Base-by-base conservation (phyloP, 2,329 filamentous ascomycete genomes). In the Cladophialophora yegresii region DNA sequence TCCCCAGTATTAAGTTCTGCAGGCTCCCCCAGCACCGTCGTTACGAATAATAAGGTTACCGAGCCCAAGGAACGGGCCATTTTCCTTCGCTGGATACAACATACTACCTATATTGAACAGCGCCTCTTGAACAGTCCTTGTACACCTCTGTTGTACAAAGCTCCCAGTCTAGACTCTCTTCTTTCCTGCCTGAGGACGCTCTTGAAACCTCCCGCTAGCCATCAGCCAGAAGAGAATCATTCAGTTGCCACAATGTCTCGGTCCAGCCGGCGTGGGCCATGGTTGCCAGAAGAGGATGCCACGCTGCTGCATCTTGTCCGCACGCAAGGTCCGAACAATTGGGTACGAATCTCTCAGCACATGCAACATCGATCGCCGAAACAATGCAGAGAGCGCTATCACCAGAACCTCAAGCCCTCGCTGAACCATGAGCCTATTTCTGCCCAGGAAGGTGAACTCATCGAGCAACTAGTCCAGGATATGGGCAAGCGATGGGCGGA, bases 401-500 rank as follows among this genome's bases (percentile, higher is more conserved):
- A 96, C 75, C 93, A 98, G 74, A 96, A 97, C 76, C 83, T 98
- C 53, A 96, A 92, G 76, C 88, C 89, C 1, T 80, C 82, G 1
- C 80, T 93, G 43, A 90, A 89, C 75, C 89, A 91, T 72, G 84
- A 87, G 20, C 89, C 90, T 62, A 92, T 93, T 74, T 86, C 86
- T 3, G 77, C 84, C 0, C 85, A 89, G 40, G 90, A 93, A 76
- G 89, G 89, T 1, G 76, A 83, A 45, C 74, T 87, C 72, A 96
- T 98, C 73, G 88, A 93, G 78, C 82, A 84, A 63, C 84, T 95
- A 75, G 93, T 97, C 16, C 77, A 79, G 10, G 85, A 89, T 71
- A 87, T 91, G 80, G 92, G 92, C 67, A 93, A 92, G 80, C 87
- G 90, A 62, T 97, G 93, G 93, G 93, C 93, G 2, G 92, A 97